A percentile compares a stretch with the other conserved stretches of the same genome.
These are phyloP conservation scores for Fusarium continuum DNA, from an alignment of 2,329 filamentous ascomycete genomes.

Conservation along the genomic window DNA sequence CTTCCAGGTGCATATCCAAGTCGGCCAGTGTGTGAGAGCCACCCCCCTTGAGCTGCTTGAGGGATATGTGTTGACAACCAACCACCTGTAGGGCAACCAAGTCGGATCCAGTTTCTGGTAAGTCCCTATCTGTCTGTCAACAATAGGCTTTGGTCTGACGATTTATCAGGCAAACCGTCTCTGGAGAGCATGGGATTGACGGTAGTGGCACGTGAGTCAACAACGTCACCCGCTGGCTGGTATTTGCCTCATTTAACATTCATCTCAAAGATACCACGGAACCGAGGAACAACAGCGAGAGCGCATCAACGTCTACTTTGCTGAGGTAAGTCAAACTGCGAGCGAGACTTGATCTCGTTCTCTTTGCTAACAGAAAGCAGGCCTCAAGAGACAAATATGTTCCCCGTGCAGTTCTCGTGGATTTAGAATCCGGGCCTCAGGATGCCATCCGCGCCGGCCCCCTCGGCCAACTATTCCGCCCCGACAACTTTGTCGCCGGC, in stretches of 20 bases:
- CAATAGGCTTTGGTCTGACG: not conserved
- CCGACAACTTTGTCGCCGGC: slow-evolving; percentile 99
- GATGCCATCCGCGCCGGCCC: slow-evolving; percentile 97
- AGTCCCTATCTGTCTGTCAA: not conserved
- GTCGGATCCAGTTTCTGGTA: slow-evolving; percentile 98
- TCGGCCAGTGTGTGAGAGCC: slow-evolving; percentile 91
- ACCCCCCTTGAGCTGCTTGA: slow-evolving; percentile 42
- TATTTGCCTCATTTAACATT: slow-evolving; percentile 11
- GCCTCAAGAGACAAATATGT: slow-evolving; percentile 98
- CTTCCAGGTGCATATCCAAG: slow-evolving; percentile 95
- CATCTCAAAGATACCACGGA: slow-evolving; percentile 71
- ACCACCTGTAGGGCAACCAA: slow-evolving; percentile 97
- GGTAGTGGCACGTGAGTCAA: slow-evolving; percentile 81
- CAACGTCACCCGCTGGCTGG: slow-evolving; percentile 1
- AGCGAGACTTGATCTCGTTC: too few relatives aligned
- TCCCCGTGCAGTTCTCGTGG: slow-evolving; percentile 97
- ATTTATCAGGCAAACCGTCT: slow-evolving; percentile 71
- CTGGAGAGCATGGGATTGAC: slow-evolving; percentile 94
- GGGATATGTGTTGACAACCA: slow-evolving; percentile 25
- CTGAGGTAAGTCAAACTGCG: slow-evolving; percentile 62
- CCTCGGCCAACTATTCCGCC: slow-evolving; percentile 98
- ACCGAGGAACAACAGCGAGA: slow-evolving; percentile 98
- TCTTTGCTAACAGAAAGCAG: slow-evolving; percentile 55
- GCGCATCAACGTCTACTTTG: slow-evolving; percentile 99
- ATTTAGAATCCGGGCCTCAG: slow-evolving; percentile 99